A percentile compares a stretch with the other conserved stretches of the same genome.
phyloP scores from a whole-genome alignment of 495 filamentous ascomycete genomes.

The Aspergillus leporis region DNA sequence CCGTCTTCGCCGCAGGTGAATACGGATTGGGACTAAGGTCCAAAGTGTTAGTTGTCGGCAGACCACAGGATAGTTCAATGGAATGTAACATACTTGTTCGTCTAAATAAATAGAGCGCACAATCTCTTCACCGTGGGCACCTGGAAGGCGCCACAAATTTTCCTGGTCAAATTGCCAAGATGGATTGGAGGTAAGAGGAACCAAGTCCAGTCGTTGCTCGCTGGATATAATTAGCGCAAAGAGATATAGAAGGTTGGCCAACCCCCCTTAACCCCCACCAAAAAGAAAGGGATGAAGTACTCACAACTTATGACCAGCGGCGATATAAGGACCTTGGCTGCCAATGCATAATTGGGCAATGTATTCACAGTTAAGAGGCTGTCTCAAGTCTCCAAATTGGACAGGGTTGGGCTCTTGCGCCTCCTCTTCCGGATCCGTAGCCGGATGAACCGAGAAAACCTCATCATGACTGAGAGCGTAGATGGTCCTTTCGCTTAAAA shows the following conservation, averaged over 20 bases:
- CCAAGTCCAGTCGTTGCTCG: conserved; percentile 63
- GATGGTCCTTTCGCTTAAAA: conserved; percentile 66
- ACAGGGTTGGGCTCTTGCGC: conserved; percentile 50
- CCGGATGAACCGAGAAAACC: conserved; percentile 72
- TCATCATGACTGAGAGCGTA: conserved; percentile 82
- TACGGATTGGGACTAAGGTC: conserved; percentile 58
- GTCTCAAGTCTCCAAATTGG: conserved; percentile 76
- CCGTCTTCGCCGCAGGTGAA: conserved; percentile 83
- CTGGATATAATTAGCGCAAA: conserved; percentile 35
- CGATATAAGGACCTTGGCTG: conserved; percentile 46
- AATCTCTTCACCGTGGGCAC: conserved; percentile 82
- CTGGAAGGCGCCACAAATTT: conserved; percentile 63
- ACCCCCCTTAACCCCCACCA: not conserved
- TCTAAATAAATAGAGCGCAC: conserved; percentile 76
- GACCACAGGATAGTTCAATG: not conserved
- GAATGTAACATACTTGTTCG: conserved; percentile 53
- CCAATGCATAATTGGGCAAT: conserved; percentile 68
- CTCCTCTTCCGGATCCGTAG: conserved; percentile 58
- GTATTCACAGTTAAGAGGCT: conserved; percentile 75
- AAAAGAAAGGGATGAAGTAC: conserved; percentile 19
- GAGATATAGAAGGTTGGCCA: conserved; percentile 1
- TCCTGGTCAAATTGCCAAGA: conserved; percentile 64
- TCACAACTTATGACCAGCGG: conserved; percentile 46
- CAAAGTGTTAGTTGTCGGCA: not conserved
- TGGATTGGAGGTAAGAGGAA: conserved; percentile 58